Evolutionary conservation across 345 rosid species (phyloP).

Genomic region (Barbarea vulgaris): DNA sequence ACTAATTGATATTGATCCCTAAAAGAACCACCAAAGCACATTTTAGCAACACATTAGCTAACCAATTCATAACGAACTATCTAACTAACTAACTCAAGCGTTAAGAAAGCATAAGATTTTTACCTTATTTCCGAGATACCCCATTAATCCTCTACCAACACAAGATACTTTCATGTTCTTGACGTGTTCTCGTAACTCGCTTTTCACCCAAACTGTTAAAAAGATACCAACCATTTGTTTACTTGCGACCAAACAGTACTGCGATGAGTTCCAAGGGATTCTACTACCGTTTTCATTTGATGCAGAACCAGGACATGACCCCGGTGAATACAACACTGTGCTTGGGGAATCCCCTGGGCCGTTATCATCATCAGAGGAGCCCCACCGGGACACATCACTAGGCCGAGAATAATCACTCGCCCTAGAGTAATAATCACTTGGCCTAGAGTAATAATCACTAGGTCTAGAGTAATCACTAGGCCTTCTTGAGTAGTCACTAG

Average conservation of each 20-base stretch:
- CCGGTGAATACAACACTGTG: slow-evolving; percentile 72
- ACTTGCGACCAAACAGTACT: slow-evolving; percentile 87
- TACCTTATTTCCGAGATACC: slow-evolving; percentile 99
- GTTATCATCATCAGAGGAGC: slow-evolving; percentile 95
- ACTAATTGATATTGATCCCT: slow-evolving; percentile 98
- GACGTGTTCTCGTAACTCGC: slow-evolving; percentile 82
- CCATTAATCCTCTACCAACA: slow-evolving; percentile 98
- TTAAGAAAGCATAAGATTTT: slow-evolving; percentile 15
- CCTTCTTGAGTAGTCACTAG: slow-evolving; percentile 64
- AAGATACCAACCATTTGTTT: slow-evolving; percentile 99
- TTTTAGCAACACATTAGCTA: slow-evolving; percentile 6
- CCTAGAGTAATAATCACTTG: slow-evolving; percentile 57
- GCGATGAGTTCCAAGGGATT: slow-evolving; percentile 73
- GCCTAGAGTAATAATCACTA: slow-evolving; percentile 37
- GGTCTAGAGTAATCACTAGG: slow-evolving; percentile 47
- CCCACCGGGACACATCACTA: slow-evolving; percentile 89
- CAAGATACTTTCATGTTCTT: slow-evolving; percentile 95
- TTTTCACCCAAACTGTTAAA: slow-evolving; percentile 91
- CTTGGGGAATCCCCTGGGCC: slow-evolving; percentile 92
- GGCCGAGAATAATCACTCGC: slow-evolving; percentile 88
- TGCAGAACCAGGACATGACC: slow-evolving; percentile 53
- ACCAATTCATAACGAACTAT: background rate
- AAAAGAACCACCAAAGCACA: slow-evolving; percentile 38
- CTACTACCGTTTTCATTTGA: slow-evolving; percentile 66
- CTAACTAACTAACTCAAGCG: background rate